A percentile compares a stretch with the other conserved stretches of the same genome.
These are phyloP conservation scores for Lactarius pseudohatsudake DNA, from an alignment of 768 basidiomycete genomes.

Conservation along the genomic window DNA sequence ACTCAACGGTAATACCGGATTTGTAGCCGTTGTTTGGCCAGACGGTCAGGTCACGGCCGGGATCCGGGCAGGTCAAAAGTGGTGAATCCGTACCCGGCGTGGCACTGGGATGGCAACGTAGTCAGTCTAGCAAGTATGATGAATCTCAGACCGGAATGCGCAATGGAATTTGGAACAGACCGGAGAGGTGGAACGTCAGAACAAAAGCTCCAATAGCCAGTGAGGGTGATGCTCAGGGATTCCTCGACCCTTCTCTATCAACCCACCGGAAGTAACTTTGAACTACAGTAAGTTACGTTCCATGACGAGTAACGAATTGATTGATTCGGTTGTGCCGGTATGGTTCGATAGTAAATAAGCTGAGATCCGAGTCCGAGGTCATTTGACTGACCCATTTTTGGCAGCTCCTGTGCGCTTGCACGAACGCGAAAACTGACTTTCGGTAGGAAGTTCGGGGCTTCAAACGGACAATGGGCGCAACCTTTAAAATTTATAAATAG, in stretches of 20 bases:
- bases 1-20: background rate
- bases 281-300: no score
- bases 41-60: background rate
- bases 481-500: background rate
- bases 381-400: background rate
- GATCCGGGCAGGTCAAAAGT: background rate
- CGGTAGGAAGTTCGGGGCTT: background rate
- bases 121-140: no score
- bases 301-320: no score
- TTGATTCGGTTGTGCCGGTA: no score
- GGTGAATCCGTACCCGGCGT: no score
- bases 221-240: background rate
- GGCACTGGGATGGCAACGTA: no score
- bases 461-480: background rate
- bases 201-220: background rate
- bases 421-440: no score
- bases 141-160: background rate
- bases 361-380: background rate
- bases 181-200: background rate
- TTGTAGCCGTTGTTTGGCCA: background rate
- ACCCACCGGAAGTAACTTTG: background rate
- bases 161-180: background rate
- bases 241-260: background rate
- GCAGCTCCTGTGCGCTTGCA: no score
- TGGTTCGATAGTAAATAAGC: no score